phyloP scores from a whole-genome alignment of 2,329 filamentous ascomycete genomes.

The Calonectria fujianensis region DNA sequence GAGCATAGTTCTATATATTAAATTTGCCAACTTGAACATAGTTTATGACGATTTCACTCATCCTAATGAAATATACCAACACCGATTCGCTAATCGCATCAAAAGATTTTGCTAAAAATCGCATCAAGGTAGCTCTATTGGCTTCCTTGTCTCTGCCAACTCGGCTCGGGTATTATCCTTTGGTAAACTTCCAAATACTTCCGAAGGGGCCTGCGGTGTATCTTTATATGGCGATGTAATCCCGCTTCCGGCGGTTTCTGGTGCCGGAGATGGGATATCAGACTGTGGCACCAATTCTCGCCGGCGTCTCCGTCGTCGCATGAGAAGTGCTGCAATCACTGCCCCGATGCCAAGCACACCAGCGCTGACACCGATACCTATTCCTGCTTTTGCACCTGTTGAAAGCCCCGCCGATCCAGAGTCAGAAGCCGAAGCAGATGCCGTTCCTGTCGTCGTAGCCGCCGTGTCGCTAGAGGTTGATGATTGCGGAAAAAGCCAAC shows the following conservation, averaged over 20 bases:
- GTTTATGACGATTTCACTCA: neutral
- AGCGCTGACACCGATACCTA: neutral
- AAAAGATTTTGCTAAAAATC: too few relatives aligned
- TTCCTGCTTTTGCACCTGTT: slow-evolving; percentile 6
- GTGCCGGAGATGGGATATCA: neutral
- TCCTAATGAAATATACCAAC: neutral
- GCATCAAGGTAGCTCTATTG: neutral
- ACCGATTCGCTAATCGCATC: slow-evolving; percentile 4
- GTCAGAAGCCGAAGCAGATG: neutral
- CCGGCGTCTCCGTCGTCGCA: neutral
- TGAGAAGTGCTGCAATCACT: neutral
- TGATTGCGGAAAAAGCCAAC: slow-evolving; percentile 8
- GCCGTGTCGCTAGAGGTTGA: neutral
- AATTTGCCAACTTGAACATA: too few relatives aligned
- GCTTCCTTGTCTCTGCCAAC: slow-evolving; percentile 8
- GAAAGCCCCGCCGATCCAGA: neutral
- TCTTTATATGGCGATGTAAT: neutral
- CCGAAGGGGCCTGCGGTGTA: neutral
- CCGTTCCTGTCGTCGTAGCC: neutral
- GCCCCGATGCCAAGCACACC: neutral
- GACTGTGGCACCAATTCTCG: neutral
- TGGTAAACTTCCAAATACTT: slow-evolving; percentile 3
- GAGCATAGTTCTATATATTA: too few relatives aligned
- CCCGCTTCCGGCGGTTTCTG: neutral
- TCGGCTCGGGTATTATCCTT: neutral